Evolutionary conservation across 2,329 filamentous ascomycete species (phyloP), one percentile per base, ranked within the genome.

Genomic region (Thyridium curvatum): DNA sequence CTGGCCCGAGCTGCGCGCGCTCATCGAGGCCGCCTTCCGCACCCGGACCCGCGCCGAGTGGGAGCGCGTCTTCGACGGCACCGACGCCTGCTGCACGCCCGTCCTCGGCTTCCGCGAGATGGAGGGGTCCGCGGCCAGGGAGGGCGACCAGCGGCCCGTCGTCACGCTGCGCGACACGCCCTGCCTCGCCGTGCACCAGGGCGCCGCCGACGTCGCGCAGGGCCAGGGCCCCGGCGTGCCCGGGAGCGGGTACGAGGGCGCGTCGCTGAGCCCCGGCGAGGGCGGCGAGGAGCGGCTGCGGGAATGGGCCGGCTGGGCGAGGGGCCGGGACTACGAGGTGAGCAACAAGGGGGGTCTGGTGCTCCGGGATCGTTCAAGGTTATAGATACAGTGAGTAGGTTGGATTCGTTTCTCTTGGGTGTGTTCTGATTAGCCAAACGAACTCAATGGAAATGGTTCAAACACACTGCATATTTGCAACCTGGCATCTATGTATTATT

Each of bases 1-100:
- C 16, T 96, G 89, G 90, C 74, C 77, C 0, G 73, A 69, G 34
- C 69, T 96, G 50, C 71, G 72, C 37, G 53, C 61, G 1, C 56
- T 78, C 3, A 83, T 94, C 48, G 72, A 71, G 3, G 56, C 55
- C 4, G 68, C 66, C 1, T 96, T 97, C 60, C 77, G 71, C 56
- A 60, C 66, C 33, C 87, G 80, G 64, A 84, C 83, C 4, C 72
- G 90, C 28, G 55, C 61, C 1, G 83, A 94, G 57, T 97, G 91
- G 91, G 91, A 95, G 61, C 56, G 44, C 4, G 67, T 94, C 6
- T 97, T 96, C 56, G 86, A 94, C 56, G 86, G 85, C 10, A 93
- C 86, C 0, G 91, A 97, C 63, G 91, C 91, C 2, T 97, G 91
- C 59, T 88, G 84, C 46, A 88, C 86, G n/a, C 91, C 91, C 0